Conservation (phyloP, 352 stramenopile species). For the Albugo candida region DNA sequence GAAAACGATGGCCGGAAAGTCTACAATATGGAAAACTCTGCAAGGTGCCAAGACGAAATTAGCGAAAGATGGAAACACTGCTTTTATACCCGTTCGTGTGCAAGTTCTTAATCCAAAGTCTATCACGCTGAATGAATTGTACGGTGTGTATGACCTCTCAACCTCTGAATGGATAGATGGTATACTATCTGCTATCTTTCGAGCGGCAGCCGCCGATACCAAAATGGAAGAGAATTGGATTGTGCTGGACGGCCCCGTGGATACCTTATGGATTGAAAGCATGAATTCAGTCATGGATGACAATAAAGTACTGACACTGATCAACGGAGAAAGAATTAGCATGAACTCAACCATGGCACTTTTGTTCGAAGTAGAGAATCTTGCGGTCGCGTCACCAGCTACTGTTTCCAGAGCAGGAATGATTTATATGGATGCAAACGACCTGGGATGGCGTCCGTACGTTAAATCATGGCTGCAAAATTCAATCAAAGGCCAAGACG, state of each 20-base stretch:
- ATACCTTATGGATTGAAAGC: slow-evolving; percentile 80
- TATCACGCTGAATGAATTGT: slow-evolving; percentile 79
- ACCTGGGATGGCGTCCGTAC: slow-evolving; percentile 63
- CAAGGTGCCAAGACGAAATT: slow-evolving; percentile 52
- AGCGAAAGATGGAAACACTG: slow-evolving; percentile 40
- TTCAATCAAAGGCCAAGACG: slow-evolving; percentile 34
- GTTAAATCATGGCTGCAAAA: slow-evolving; percentile 55
- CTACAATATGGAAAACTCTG: slow-evolving; percentile 71
- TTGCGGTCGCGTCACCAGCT: slow-evolving; percentile 83
- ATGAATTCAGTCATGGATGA: slow-evolving; percentile 84
- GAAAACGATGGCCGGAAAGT: slow-evolving; percentile 80
- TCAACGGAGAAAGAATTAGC: slow-evolving; percentile 74
- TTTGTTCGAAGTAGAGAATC: slow-evolving; percentile 90
- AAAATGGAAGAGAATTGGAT: slow-evolving; percentile 77
- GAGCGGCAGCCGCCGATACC: slow-evolving; percentile 50
- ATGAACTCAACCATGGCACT: slow-evolving; percentile 78
- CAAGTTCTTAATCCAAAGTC: slow-evolving; percentile 80
- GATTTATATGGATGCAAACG: slow-evolving; percentile 84
- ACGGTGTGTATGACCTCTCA: slow-evolving; percentile 76
- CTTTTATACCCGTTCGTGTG: slow-evolving; percentile 69
- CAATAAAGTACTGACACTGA: slow-evolving; percentile 74
- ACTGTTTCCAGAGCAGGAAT: slow-evolving; percentile 87
- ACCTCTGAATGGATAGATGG: slow-evolving; percentile 79
- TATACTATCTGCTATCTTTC: slow-evolving; percentile 66
- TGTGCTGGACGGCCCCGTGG: slow-evolving; percentile 71